phyloP scores from a whole-genome alignment of 1,139 yeast species.

The Kurtzmaniella quercitrusa region DNA sequence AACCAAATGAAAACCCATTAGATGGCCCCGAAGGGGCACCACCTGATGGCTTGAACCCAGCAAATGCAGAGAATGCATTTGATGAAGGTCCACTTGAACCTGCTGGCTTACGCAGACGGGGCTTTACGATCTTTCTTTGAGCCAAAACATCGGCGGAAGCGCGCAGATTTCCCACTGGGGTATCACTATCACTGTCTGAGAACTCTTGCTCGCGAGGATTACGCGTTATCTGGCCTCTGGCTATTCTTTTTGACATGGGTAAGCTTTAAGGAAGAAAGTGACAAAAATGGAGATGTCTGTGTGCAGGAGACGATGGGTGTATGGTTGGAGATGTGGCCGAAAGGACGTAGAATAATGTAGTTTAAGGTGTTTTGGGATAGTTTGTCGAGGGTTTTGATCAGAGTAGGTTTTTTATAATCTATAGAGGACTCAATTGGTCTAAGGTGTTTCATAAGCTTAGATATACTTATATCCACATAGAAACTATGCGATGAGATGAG shows the following conservation, averaged over 20 bases:
- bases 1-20: slow-evolving; percentile 9
- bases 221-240: slow-evolving; percentile 55
- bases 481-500: too few species aligned
- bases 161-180: slow-evolving; percentile 18
- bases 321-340: background rate
- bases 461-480: too few species aligned
- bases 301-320: background rate
- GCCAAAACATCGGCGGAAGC: slow-evolving; percentile 68
- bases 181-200: slow-evolving; percentile 34
- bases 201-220: slow-evolving; percentile 30
- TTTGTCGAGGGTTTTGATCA: too few species aligned
- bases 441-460: too few species aligned
- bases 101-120: slow-evolving; percentile 26
- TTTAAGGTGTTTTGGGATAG: too few species aligned
- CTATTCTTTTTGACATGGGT: slow-evolving; percentile 62
- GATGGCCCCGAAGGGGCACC: background rate
- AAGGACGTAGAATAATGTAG: too few species aligned
- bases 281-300: background rate
- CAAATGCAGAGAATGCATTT: slow-evolving; percentile 2
- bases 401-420: too few species aligned
- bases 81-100: slow-evolving; percentile 1
- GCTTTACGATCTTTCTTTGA: slow-evolving; percentile 62
- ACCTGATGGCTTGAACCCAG: slow-evolving; percentile 1
- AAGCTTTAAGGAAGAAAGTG: background rate
- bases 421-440: too few species aligned